phyloP scores from a whole-genome alignment of 2,329 filamentous ascomycete species.

The Exophiala sideris region DNA sequence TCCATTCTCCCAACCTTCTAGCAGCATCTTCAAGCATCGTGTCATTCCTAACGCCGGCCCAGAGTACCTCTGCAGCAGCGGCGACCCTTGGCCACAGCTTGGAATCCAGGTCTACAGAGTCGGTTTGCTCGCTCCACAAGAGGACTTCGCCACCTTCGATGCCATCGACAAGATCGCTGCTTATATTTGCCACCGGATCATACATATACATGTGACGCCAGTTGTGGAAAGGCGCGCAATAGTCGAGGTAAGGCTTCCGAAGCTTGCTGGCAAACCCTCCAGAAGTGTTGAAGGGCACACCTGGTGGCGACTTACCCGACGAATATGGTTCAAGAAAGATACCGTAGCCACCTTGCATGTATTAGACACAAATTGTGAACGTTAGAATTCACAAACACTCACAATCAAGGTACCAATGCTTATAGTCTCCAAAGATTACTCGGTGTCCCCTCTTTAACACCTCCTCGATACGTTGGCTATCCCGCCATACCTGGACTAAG shows the following conservation, averaged over 20 bases:
- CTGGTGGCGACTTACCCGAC: conserved; percentile 24
- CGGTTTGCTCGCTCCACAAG: conserved; percentile 76
- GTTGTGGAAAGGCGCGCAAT: conserved; percentile 75
- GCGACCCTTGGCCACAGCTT: conserved; percentile 55
- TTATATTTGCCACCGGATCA: conserved; percentile 66
- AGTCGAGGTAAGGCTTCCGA: conserved; percentile 67
- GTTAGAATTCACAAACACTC: conserved; percentile 4
- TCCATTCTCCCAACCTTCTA: conserved; percentile 69
- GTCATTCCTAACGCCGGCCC: conserved; percentile 53
- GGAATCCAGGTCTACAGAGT: conserved; percentile 68
- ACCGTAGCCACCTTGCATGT: conserved; percentile 26
- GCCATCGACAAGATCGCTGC: conserved; percentile 58
- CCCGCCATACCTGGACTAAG: conserved; percentile 69
- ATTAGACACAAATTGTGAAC: conserved; percentile 2
- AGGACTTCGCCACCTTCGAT: conserved; percentile 79
- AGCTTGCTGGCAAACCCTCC: conserved; percentile 22
- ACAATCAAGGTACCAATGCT: conserved; percentile 32
- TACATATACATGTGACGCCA: conserved; percentile 81
- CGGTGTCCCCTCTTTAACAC: conserved; percentile 32
- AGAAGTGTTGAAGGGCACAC: conserved; percentile 25
- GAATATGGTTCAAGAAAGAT: conserved; percentile 27
- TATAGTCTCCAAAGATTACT: conserved; percentile 32
- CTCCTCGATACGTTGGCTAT: conserved; percentile 27
- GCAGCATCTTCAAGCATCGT: conserved; percentile 53
- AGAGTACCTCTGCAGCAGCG: conserved; percentile 54